Evolutionary conservation across 202 grass and related monocot species (phyloP).

Genomic region (Schoenoplectus triqueter): DNA sequence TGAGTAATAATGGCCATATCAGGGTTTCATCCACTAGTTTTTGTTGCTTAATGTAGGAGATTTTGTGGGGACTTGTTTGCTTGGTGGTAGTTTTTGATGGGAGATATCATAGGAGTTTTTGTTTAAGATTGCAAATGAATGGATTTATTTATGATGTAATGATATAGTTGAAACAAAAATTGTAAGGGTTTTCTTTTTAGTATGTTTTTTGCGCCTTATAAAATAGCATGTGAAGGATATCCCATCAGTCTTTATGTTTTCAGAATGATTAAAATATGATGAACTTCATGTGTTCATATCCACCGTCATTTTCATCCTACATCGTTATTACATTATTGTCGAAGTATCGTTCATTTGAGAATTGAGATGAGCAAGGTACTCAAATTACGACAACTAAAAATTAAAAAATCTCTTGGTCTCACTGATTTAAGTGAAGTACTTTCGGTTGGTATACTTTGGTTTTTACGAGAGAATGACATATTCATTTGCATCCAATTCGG

Average conservation of each 20-base stretch:
- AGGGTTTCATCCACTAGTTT: not conserved
- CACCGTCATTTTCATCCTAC: not conserved
- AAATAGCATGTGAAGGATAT: not conserved
- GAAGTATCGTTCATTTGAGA: not conserved
- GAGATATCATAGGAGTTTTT: not conserved
- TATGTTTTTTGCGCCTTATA: not conserved
- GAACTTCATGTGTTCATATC: not conserved
- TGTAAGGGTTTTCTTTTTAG: not conserved
- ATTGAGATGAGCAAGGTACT: not conserved
- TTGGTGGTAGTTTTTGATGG: conserved; percentile 2
- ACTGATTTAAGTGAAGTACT: not conserved
- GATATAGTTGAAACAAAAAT: not conserved
- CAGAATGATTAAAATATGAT: not conserved
- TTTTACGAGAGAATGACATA: not conserved
- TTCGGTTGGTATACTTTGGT: not conserved
- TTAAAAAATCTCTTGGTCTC: not conserved
- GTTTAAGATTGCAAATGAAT: not conserved
- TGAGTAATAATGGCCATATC: conserved; percentile 48
- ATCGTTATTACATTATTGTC: no score
- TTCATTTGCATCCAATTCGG: not conserved
- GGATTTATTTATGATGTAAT: not conserved
- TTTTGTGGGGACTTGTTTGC: conserved; percentile 17
- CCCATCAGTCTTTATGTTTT: not conserved
- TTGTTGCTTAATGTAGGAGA: not conserved
- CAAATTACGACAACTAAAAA: not conserved